Evolutionary conservation across 1,139 yeast genomes (phyloP), one percentile per base, ranked within the genome.

Genomic region (Candida gigantensis): DNA sequence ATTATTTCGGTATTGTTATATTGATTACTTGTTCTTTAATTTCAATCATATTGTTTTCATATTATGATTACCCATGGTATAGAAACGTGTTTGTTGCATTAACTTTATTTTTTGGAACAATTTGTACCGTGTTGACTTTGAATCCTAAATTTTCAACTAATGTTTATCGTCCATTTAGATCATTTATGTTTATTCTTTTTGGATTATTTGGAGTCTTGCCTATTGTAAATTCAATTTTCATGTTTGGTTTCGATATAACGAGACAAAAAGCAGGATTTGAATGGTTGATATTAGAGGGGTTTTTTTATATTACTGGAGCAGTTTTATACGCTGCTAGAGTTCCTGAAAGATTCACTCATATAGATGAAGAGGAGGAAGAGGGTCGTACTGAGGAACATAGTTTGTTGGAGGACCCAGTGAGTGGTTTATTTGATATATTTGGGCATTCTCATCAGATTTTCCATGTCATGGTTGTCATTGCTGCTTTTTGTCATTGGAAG

Each of bases 371-470:
- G n/a, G n/a, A n/a, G n/a, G n/a, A n/a, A n/a, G n/a, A n/a, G n/a
- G n/a, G n/a, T n/a, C n/a, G n/a, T n/a, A n/a, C n/a, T 32, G 58
- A 50, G 14, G 53, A 50, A 30, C 46, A 45, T 10, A 34, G 39
- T 8, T 39, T 49, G 30, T 43, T 48, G 13, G 29, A 37, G 3
- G 39, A 43, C 20, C 56, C 63, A 2, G 26, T 40, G 4, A 41
- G 52, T 0, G 74, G 73, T 3, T 63, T 41, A 18, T 84, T 76
- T 55, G 96, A 89, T 51, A 55, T 79, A 10, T 72, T 79, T 63
- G 96, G 96, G 1, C 85, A 86, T 47, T 84, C 95, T 3, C 97
- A 89, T 57, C 97, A 90, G 56, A 75, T 89, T 15, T 89, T 89
- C 57, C 97, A 89, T 57, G 62, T 85, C 3, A 61, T 85, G 52